phyloP scores from a whole-genome alignment of 2,329 filamentous ascomycete species.

The Cordyceps cicadae region DNA sequence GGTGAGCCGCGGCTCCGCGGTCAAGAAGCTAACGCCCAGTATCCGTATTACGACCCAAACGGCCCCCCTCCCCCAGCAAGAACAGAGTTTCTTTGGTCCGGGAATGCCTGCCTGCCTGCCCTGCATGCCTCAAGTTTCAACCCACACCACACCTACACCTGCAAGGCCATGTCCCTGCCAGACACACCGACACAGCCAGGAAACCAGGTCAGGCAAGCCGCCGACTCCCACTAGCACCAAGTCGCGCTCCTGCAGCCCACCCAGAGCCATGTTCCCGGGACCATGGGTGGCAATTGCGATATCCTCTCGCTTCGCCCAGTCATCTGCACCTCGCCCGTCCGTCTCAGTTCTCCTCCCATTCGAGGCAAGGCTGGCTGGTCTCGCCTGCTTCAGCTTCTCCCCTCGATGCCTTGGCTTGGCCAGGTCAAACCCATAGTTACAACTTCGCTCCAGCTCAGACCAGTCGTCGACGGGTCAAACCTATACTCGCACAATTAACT shows the following conservation, averaged over 20 bases:
- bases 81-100: conserved; percentile 1
- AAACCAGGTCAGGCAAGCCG: neutral
- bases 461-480: neutral
- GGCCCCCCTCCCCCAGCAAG: neutral
- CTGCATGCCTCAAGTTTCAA: neutral
- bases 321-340: neutral
- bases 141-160: neutral
- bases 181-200: neutral
- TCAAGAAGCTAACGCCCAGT: neutral
- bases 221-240: conserved; percentile 1
- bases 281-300: conserved; percentile 6
- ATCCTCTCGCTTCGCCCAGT: conserved; percentile 4
- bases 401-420: neutral
- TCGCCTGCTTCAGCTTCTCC: neutral
- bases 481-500: conserved; percentile 6
- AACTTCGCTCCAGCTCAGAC: neutral
- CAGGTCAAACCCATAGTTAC: neutral
- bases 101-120: neutral
- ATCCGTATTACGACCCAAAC: neutral
- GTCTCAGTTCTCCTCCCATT: neutral
- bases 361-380: neutral
- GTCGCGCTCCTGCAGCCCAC: neutral
- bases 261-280: conserved; percentile 10
- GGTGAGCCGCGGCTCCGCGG: neutral
- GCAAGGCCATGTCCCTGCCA: neutral